Base-by-base conservation (phyloP, 129 eudicot genomes). In the Pseudognaphalium luteoalbum region DNA sequence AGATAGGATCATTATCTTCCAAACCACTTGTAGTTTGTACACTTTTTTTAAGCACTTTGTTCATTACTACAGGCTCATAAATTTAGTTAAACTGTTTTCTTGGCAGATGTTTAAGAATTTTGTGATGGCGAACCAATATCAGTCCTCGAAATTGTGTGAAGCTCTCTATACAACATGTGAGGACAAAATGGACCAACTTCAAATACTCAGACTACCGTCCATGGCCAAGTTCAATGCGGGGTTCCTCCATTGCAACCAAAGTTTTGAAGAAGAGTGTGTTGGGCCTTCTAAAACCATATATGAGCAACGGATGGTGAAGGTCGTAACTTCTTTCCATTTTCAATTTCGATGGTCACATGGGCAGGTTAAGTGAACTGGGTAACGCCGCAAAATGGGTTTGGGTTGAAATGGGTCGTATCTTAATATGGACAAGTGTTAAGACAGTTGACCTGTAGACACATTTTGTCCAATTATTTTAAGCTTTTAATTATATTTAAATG, bases 201-300 rank as follows among this genome's bases (percentile, higher is more conserved):
- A 94, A 86, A 90, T 86, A 63, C 99, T 94, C 54, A 84, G 93
- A 80, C 90, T 94, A 47, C 99, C 99, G 1, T 94, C 99, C 29
- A 94, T 94, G 99, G 99, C 99, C 33, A 94, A 94, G 78, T 94
- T 94, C 50, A 91, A 91, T 66, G 96, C 92, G 0, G 99, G 97
- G 2, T 94, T 91, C 74, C 93, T 87, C 61, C 91, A 79, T 12
- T 94, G 99, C 89, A 94, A 91, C 80, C 90, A 85, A 74, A 94
- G 96, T 70, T 94, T 94, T 82, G 92, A 86, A 70, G 68, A 41
- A 39, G 87, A 84, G 70, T 94, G 99, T 74, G 92, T 94, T 25
- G 99, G 99, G 47, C 99, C 99, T 69, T 87, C 99, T 33, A 94
- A 94, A 85, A 59, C 66, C 30, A 86, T 66, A 82, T 94, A 94